Base-by-base conservation (phyloP, 495 filamentous ascomycete genomes). In the Talaromyces trachyspermus region DNA sequence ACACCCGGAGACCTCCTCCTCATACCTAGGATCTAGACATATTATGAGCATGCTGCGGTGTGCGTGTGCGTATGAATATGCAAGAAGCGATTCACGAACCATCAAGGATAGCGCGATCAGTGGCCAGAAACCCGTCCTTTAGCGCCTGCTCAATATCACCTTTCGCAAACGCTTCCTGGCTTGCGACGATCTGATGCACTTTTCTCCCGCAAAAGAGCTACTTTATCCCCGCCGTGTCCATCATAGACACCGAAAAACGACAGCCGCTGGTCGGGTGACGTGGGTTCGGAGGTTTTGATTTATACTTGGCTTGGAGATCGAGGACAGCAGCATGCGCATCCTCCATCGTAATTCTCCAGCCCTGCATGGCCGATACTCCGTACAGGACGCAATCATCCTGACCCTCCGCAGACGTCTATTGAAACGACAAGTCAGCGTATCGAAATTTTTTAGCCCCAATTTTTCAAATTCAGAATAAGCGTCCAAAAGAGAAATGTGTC, bases 341-440 rank as follows among this genome's bases (percentile, higher is more conserved):
- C 65, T 98, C 92, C 92, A 98, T 98, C 68, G 87, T 94, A 66
- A 97, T 96, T 68, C 92, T 85, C 92, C 92, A 98, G 73, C 92
- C 92, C 70, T 98, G 92, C 92, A 98, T 98, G 66, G 88, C 87
- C 54, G 94, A 97, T 50, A 98, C 80, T 56, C 94, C 92, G 63
- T 85, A 98, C 53, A 90, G 63, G 59, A 95, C 79, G 62, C 87
- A 83, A 53, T 95, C 89, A 86, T 96, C 90, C 70, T 84, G 84
- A 64, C 92, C 91, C 57, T 84, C 81, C 60, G 82, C 80, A 49
- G 92, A 97, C 63, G 79, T 70, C 92, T 98, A 69, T 32, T 5
- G 27, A 52, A 53, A 32, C 18, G 18, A 30, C n/a, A 19, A 23
- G 36, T 25, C 30, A 48, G 45, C 45, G 39, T 49, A 57, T 49